A percentile compares a stretch with the other conserved stretches of the same genome.
Conservation (phyloP, 345 rosid genomes). For the Rhodamnia argentea region DNA sequence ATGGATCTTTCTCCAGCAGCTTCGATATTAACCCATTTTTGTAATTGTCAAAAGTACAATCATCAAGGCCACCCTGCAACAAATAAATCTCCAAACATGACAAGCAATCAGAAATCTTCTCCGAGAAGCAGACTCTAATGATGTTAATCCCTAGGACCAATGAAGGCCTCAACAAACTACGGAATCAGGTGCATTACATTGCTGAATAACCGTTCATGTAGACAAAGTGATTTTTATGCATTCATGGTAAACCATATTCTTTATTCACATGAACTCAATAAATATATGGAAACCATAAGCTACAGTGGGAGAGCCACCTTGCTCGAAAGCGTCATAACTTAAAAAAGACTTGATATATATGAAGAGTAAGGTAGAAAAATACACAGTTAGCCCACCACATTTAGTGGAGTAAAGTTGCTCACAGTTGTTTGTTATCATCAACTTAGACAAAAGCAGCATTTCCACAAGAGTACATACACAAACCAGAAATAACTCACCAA, state of each 20-base stretch:
- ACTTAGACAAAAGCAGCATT: background rate
- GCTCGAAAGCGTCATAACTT: background rate
- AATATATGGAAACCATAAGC: background rate
- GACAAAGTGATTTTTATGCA: background rate
- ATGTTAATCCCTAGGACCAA: background rate
- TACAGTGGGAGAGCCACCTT: background rate
- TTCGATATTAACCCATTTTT: constrained; percentile 66
- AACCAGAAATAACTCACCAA: background rate
- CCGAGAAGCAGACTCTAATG: background rate
- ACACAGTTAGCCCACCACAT: background rate
- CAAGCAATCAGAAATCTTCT: background rate
- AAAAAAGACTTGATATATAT: background rate
- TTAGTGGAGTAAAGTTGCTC: background rate
- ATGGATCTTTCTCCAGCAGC: constrained; percentile 86
- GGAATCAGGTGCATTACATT: background rate
- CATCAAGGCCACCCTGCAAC: constrained; percentile 66
- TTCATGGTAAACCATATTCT: background rate
- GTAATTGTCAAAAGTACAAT: constrained; percentile 62
- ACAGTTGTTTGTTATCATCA: background rate
- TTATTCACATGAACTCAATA: background rate
- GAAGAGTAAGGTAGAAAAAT: background rate
- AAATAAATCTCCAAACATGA: background rate
- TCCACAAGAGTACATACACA: background rate
- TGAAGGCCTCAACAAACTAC: background rate
- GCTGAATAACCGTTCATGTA: background rate